Base-by-base conservation (phyloP, 2,329 filamentous ascomycete genomes). In the Hypoxylon sp. region DNA sequence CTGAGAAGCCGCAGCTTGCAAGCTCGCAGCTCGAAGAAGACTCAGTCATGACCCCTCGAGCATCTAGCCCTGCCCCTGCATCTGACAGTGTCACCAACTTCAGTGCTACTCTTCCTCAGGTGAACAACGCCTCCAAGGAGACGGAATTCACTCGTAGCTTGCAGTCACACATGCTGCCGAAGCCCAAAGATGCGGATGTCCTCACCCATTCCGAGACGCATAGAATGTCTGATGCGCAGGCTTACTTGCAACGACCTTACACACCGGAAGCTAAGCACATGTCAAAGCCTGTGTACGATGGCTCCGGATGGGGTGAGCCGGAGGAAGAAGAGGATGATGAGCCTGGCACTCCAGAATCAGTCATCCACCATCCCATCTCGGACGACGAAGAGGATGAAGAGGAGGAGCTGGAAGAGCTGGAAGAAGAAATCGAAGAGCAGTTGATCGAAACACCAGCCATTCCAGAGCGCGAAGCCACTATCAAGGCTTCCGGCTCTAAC, bases 391-490 rank as follows among this genome's bases (percentile, higher is more conserved):
- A 73, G 9, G 72, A 73, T 6, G 66, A 65, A 15, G 67, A 72
- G 18, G 74, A 77, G 15, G 73, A 70, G 50, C 54, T 68, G 5
- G 67, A 67, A 1, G 69, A 74, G 35, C 18, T 38, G 8, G 24
- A 27, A 15, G 24, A 37, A 26, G 54, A 37, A n/a, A 13, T 41
- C 3, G 46, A 61, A 33, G 67, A 68, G 3, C 70, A 73, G 40
- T 72, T 71, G 2, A 72, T 78, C 13, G 81, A 85, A 41, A 84
- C 86, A 0, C 86, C 87, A 1, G 81, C 81, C 29, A 86, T 98
- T 55, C 92, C 94, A 1, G 92, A 96, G 67, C 85, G 87, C 42
- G 78, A 91, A 43, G 92, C 94, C 3, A 97, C 94, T 0, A 93
- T 98, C 76, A 95, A 94, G 73, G 75, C 77, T 7, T 88, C 90